phyloP scores from a whole-genome alignment of 176 grass and related monocot species.

The Carex kokanica region DNA sequence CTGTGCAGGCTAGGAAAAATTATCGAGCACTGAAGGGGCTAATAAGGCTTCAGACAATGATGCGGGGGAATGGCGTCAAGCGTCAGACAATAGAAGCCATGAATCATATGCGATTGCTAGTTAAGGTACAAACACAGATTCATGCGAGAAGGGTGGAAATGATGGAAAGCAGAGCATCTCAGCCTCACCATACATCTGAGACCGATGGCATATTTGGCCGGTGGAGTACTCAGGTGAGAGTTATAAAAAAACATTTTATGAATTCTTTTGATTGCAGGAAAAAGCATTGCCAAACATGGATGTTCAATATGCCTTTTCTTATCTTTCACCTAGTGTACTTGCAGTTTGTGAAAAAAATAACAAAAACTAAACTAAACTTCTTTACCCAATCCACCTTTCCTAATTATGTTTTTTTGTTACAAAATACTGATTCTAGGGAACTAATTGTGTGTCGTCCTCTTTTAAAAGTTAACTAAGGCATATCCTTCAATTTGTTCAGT shows the following conservation, averaged over 20 bases:
- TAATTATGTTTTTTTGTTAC: neutral
- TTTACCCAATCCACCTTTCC: neutral
- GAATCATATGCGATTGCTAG: conserved; percentile 83
- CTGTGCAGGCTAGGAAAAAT: conserved; percentile 58
- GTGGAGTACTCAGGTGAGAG: conserved; percentile 24
- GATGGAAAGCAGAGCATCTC: conserved; percentile 63
- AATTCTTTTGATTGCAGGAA: neutral
- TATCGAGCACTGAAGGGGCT: conserved; percentile 66
- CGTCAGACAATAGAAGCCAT: conserved; percentile 78
- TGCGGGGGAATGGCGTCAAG: conserved; percentile 61
- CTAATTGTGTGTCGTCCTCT: neutral
- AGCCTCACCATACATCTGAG: conserved; percentile 32
- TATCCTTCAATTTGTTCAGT: neutral
- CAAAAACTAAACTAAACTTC: neutral
- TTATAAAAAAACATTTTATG: neutral
- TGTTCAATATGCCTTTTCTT: neutral
- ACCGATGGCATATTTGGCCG: conserved; percentile 23
- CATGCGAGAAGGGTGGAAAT: conserved; percentile 66
- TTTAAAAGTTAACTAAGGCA: neutral
- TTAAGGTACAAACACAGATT: conserved; percentile 75
- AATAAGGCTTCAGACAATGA: conserved; percentile 74
- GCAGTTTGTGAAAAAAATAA: neutral
- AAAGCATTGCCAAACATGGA: neutral
- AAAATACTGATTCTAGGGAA: neutral
- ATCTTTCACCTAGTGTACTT: neutral